phyloP scores from a whole-genome alignment of 306 rosid species.

The Inga laurina region DNA sequence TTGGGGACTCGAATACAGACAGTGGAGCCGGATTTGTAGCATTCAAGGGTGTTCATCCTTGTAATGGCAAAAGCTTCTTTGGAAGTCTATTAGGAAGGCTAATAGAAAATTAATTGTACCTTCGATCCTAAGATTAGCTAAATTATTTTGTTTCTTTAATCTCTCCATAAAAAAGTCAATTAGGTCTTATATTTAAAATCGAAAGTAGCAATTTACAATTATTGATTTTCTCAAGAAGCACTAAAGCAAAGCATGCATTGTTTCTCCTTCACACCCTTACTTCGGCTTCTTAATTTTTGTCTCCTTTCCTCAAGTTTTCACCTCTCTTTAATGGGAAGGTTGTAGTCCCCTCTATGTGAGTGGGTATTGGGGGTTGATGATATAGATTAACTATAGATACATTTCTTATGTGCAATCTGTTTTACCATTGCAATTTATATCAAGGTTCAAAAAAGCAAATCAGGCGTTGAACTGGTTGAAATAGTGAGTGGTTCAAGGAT shows the following conservation, averaged over 20 bases:
- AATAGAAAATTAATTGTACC: no score
- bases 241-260: slow-evolving; percentile 1
- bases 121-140: no score
- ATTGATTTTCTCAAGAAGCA: slow-evolving; percentile 66
- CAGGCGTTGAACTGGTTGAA: no score
- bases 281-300: neutral
- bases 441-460: no score
- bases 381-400: neutral
- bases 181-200: no score
- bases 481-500: no score
- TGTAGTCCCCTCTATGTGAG: neutral
- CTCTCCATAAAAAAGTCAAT: no score
- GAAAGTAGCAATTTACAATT: slow-evolving; percentile 35
- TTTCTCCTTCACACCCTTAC: neutral
- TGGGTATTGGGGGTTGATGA: neutral
- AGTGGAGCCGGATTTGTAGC: slow-evolving; percentile 72
- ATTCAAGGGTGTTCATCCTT: slow-evolving; percentile 45
- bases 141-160: no score
- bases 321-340: neutral
- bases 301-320: neutral
- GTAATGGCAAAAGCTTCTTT: slow-evolving; percentile 80
- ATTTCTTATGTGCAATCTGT: neutral
- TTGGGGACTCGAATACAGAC: slow-evolving; percentile 96
- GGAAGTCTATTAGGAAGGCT: slow-evolving; percentile 71
- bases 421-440: no score